A percentile compares a stretch with the other conserved stretches of the same genome.
These are phyloP conservation scores for Pseudovirgaria hyperparasitica DNA, from an alignment of 2,329 filamentous ascomycete species.

Conservation along the genomic window DNA sequence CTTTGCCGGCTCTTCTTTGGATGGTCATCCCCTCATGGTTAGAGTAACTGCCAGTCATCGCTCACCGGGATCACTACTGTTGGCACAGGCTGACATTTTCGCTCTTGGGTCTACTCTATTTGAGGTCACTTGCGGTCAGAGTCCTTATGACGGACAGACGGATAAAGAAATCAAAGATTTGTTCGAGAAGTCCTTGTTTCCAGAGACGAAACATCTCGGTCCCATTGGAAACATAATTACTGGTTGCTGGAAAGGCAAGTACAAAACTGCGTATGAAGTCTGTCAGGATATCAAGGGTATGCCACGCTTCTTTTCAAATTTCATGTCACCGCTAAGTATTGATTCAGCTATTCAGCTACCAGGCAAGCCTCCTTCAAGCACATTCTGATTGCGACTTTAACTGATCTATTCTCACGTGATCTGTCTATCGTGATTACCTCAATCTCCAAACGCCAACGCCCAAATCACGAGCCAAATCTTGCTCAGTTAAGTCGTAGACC, in stretches of 20 bases:
- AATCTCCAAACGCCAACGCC: too few relatives aligned
- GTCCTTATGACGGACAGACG: conserved; percentile 4
- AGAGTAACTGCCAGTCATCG: conserved; percentile 6
- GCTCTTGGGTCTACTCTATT: conserved; percentile 8
- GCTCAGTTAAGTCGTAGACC: too few relatives aligned
- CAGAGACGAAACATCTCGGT: conserved; percentile 6
- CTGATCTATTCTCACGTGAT: too few relatives aligned
- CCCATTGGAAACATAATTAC: conserved; percentile 5
- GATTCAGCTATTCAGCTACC: too few relatives aligned
- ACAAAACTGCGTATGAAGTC: conserved; percentile 5
- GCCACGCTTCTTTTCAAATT: too few relatives aligned
- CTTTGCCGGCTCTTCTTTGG: conserved; percentile 8
- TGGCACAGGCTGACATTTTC: conserved; percentile 5
- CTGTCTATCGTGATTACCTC: too few relatives aligned
- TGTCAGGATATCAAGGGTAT: too few relatives aligned
- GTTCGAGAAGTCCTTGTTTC: conserved; percentile 4
- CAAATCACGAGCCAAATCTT: too few relatives aligned
- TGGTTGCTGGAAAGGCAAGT: conserved; percentile 6
- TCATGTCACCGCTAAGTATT: too few relatives aligned
- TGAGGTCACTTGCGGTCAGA: conserved; percentile 6
- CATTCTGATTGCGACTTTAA: too few relatives aligned
- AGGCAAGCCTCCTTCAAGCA: too few relatives aligned
- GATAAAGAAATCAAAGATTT: conserved; percentile 4
- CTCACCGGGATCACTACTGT: conserved; percentile 2
- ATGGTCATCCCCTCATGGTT: conserved; percentile 6